These are phyloP conservation scores for Conticribra guillardii DNA, from an alignment of 108 stramenopile species.

Conservation along the genomic window DNA sequence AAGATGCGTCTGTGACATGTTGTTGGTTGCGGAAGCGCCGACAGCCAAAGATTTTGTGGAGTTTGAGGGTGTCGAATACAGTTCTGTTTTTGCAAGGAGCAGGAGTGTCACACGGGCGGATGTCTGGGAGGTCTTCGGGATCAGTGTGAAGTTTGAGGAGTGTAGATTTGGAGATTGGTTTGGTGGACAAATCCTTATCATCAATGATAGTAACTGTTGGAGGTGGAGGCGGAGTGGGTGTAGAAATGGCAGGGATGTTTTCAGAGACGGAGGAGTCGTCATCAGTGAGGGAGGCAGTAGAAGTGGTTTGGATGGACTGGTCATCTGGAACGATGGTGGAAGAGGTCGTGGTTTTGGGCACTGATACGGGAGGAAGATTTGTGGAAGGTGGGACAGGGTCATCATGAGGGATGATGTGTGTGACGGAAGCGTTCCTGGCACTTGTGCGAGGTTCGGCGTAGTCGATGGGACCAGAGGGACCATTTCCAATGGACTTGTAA, in stretches of 20 bases:
- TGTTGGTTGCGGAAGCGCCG: conserved; percentile 9
- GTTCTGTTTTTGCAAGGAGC: no score
- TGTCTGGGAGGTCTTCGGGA: not conserved
- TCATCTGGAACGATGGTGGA: no score
- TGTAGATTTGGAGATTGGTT: not conserved
- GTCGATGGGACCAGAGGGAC: not conserved
- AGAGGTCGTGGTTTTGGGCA: no score
- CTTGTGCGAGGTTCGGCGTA: no score
- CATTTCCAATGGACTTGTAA: conserved; percentile 11
- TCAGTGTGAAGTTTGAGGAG: not conserved
- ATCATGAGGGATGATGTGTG: conserved; percentile 12
- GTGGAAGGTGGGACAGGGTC: not conserved
- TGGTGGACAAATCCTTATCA: not conserved
- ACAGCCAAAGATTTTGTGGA: no score
- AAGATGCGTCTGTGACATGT: not conserved
- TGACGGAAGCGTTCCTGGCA: no score
- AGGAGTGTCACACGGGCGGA: no score
- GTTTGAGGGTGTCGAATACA: no score
- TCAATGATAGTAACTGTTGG: not conserved
- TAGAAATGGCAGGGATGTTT: not conserved
- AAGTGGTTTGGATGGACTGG: not conserved
- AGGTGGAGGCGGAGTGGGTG: not conserved
- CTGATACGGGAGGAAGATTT: not conserved
- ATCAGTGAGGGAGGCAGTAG: not conserved
- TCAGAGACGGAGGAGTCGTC: not conserved